Evolutionary conservation across 371 early-diverging fungal species (phyloP), one percentile per base, ranked within the genome.

Genomic region (Apophysomyces trapeziformis): DNA sequence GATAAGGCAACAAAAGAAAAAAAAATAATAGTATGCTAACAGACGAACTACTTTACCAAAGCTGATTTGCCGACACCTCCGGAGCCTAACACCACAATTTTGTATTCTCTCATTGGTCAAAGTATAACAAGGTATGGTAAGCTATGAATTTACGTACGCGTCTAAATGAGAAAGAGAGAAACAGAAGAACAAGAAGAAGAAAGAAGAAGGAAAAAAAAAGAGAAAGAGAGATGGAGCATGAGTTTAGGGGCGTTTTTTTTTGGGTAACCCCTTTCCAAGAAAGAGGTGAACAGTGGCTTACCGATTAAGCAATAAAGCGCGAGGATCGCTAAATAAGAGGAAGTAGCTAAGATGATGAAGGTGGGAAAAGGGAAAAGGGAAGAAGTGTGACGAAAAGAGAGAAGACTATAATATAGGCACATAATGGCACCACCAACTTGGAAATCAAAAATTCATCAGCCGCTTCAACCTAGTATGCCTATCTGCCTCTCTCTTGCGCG

Each of bases 51-150:
- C 93, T 71, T 72, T 86, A 94, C 94, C 87, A 95, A 68, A 1
- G 95, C 93, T 13, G 93, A 93, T 73, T 95, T 95, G 2, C 95
- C 95, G 61, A 95, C 95, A 84, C 93, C 95, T 44, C 93, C 95
- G 26, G 93, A 91, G 26, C 95, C 95, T n/a, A 95, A 77, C 39
- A 95, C 93, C 26, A 95, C 95, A 41, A 95, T 83, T 70, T 93
- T 93, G 82, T 93, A 93, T 81, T 95, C 95, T 76, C 83, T 81
- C 86, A 88, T 88, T 65, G 39, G 18, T 47, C 58, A 39, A 26
- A 46, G 36, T 41, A 32, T 32, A 43, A 32, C 5, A 59, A 67
- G 38, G 71, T 70, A 46, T 73, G 38, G 21, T n/a, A 61, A 26
- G 32, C 26, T 50, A 41, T 45, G 16, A 50, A 50, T 50, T 50